A percentile compares a stretch with the other conserved stretches of the same genome.
Conservation (phyloP, 2,329 filamentous ascomycete genomes). For the Emergomyces orientalis region DNA sequence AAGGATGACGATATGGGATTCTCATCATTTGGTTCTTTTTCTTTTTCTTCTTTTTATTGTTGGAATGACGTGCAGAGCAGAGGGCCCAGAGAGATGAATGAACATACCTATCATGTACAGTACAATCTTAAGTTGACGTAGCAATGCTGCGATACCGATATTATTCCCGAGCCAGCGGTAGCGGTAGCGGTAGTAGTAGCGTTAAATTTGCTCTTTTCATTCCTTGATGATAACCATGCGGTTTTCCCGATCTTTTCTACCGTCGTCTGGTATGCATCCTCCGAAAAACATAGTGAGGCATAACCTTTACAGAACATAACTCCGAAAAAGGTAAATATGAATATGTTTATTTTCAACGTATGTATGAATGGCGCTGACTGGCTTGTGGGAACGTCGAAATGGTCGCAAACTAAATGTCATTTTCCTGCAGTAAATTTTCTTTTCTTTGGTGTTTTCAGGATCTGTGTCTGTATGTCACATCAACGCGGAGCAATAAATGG, state of each 20-base stretch:
- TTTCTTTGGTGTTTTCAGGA: background rate
- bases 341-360: background rate
- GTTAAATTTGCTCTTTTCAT: background rate
- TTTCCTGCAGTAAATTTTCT: background rate
- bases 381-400: too few species aligned
- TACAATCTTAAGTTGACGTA: background rate
- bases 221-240: background rate
- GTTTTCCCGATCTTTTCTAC: background rate
- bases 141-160: background rate
- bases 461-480: background rate
- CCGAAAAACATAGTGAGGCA: background rate
- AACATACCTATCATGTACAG: background rate
- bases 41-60: background rate
- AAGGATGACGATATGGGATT: slow-evolving; percentile 92
- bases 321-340: background rate
- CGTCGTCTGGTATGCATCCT: background rate
- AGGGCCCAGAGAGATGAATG: too few species aligned
- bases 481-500: background rate
- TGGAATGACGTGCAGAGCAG: too few species aligned
- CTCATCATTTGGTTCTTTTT: slow-evolving; percentile 59
- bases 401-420: background rate
- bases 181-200: background rate
- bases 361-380: background rate
- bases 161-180: background rate
- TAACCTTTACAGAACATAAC: background rate